Evolutionary conservation across 257 asterid genomes (phyloP).

Genomic region (Thymus mandschuricus): DNA sequence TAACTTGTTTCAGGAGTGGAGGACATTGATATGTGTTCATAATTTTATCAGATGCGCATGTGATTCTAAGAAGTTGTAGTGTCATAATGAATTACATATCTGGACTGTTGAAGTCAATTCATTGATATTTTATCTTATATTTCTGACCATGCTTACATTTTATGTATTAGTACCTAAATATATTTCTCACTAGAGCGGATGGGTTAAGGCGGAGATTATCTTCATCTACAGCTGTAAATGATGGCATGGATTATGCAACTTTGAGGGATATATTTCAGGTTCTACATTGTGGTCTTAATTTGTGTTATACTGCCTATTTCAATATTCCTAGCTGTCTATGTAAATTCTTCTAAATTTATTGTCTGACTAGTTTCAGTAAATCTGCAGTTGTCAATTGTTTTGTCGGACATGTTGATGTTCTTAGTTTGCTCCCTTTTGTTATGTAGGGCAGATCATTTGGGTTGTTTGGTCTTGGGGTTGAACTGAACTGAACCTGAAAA

Average conservation of each 20-base stretch:
- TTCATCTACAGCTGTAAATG: constrained; percentile 49
- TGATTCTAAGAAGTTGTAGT: constrained; percentile 17
- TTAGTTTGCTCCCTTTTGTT: constrained; percentile 6
- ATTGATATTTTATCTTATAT: neutral
- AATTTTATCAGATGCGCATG: neutral
- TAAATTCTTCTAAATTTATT: constrained; percentile 9
- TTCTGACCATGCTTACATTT: constrained; percentile 34
- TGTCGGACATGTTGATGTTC: constrained; percentile 10
- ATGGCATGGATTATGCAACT: constrained; percentile 47
- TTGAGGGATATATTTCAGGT: constrained; percentile 87
- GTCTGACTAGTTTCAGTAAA: neutral
- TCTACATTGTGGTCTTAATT: constrained; percentile 13
- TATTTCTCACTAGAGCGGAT: constrained; percentile 90
- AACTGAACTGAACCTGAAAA: no score
- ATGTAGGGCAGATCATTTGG: no score
- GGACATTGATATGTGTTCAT: neutral
- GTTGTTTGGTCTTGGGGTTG: no score
- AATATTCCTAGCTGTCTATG: neutral
- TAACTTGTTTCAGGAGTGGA: constrained; percentile 25
- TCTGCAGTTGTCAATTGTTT: constrained; percentile 21
- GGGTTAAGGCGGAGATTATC: constrained; percentile 87
- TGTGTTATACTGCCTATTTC: constrained; percentile 21
- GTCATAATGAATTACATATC: constrained; percentile 8
- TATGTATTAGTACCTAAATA: constrained; percentile 81
- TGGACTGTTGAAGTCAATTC: neutral